phyloP scores from a whole-genome alignment of 345 rosid genomes.

The Lepidium africanum region DNA sequence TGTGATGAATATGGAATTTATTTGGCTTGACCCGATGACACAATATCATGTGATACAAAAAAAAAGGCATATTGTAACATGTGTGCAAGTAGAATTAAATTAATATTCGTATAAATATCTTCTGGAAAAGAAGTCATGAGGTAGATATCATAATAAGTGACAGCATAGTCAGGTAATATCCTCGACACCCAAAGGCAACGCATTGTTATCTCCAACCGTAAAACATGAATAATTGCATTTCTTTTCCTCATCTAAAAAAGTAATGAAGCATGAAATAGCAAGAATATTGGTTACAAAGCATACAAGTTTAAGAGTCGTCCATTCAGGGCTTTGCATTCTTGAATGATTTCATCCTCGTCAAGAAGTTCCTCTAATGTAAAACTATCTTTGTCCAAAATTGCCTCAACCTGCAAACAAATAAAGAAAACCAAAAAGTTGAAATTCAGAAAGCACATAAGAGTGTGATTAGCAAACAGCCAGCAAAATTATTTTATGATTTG shows the following conservation, averaged over 20 bases:
- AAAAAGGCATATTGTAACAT: not conserved
- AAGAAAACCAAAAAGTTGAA: not conserved
- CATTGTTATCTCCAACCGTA: not conserved
- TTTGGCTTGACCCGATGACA: not conserved
- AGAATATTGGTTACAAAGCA: conserved; percentile 9
- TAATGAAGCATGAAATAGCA: conserved; percentile 2
- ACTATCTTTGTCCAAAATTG: conserved; percentile 79
- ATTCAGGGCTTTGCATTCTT: conserved; percentile 91
- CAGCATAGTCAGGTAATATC: not conserved
- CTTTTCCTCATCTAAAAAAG: not conserved
- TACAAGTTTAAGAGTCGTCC: conserved; percentile 90
- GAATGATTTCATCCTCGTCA: conserved; percentile 94
- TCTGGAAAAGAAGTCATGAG: not conserved
- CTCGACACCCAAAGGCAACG: not conserved
- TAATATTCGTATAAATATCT: too few species aligned
- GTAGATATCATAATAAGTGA: not conserved
- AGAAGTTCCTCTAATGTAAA: conserved; percentile 90
- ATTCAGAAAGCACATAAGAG: not conserved
- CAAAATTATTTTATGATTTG: not conserved
- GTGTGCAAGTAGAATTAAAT: not conserved
- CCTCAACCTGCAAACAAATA: conserved; percentile 61
- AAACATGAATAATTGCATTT: not conserved
- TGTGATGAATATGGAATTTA: not conserved
- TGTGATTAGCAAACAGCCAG: not conserved
- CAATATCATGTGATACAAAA: not conserved